phyloP scores from a whole-genome alignment of 257 asterid genomes.

The Lithospermum erythrorhizon region DNA sequence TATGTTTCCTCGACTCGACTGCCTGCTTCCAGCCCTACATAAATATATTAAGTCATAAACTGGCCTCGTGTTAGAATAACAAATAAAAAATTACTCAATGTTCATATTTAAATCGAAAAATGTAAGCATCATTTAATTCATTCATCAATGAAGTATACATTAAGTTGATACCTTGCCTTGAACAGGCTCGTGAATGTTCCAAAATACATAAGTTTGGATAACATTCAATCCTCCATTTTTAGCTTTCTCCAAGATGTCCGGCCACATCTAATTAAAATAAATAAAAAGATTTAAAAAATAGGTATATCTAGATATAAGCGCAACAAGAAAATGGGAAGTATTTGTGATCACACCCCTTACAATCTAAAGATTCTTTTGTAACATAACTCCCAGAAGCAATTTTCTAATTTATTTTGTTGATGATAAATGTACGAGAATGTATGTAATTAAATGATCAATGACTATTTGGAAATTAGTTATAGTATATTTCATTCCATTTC shows the following conservation, averaged over 20 bases:
- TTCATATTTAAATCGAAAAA: no score
- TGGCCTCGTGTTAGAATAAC: no score
- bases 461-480: no score
- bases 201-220: slow-evolving; percentile 62
- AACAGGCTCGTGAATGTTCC: slow-evolving; percentile 78
- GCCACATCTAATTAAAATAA: slow-evolving; percentile 50
- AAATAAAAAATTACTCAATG: no score
- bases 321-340: no score
- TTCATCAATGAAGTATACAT: background rate
- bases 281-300: background rate
- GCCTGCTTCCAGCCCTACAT: no score
- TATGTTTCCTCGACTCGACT: no score
- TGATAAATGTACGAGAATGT: background rate
- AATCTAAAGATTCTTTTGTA: background rate
- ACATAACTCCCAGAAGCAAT: background rate
- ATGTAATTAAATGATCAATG: no score
- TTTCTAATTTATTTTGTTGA: background rate
- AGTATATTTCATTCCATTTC: background rate
- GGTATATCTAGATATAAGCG: background rate
- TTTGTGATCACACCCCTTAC: no score
- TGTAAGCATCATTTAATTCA: no score
- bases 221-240: slow-evolving; percentile 55
- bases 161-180: slow-evolving; percentile 45
- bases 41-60: no score
- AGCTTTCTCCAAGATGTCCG: slow-evolving; percentile 40